Evolutionary conservation across 1,284 basidiomycete genomes (phyloP).

Genomic region (Filobasidium uniguttulatum): DNA sequence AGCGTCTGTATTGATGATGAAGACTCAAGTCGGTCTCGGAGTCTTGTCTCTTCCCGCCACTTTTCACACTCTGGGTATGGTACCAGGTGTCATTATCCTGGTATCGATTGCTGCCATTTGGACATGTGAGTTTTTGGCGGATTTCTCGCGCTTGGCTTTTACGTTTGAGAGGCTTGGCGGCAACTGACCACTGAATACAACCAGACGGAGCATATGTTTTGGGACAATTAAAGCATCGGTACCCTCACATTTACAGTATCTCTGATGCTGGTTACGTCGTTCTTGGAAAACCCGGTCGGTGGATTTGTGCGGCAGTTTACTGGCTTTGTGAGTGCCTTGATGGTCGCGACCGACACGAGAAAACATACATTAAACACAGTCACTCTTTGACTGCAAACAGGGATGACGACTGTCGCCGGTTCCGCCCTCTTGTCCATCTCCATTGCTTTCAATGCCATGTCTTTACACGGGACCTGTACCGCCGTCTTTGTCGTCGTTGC

Average conservation of each 20-base stretch:
- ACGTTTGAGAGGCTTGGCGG: too few species aligned
- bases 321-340: constrained; percentile 17
- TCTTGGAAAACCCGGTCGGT: constrained; percentile 23
- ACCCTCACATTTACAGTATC: constrained; percentile 26
- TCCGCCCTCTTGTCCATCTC: constrained; percentile 22
- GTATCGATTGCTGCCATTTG: constrained; percentile 26
- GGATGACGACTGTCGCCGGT: constrained; percentile 16
- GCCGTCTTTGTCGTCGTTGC: constrained; percentile 22
- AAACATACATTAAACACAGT: constrained; percentile 2
- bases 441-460: constrained; percentile 28
- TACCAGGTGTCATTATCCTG: constrained; percentile 23
- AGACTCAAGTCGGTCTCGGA: constrained; percentile 21
- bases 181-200: too few species aligned
- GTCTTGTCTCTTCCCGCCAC: constrained; percentile 23
- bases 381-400: not conserved
- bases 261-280: constrained; percentile 20
- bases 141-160: too few species aligned
- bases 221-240: constrained; percentile 21
- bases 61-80: constrained; percentile 19
- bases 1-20: constrained; percentile 24
- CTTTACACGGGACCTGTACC: constrained; percentile 24
- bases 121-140: constrained; percentile 27
- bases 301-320: constrained; percentile 23
- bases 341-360: constrained; percentile 17
- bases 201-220: constrained; percentile 13